phyloP scores from a whole-genome alignment of 176 grass and related monocot species.

The Dactylis glomerata region DNA sequence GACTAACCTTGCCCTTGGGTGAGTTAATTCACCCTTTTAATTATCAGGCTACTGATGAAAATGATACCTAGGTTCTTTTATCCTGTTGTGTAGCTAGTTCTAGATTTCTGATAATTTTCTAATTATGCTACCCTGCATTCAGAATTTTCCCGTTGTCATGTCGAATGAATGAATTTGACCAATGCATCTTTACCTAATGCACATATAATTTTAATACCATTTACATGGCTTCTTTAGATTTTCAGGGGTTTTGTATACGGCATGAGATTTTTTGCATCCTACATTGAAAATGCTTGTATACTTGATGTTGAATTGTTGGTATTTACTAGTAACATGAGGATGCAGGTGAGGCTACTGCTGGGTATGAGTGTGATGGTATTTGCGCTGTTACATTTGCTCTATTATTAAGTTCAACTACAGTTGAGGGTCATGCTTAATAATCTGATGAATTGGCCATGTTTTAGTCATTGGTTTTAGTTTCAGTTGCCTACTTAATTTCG shows the following conservation, averaged over 20 bases:
- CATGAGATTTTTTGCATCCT: background rate
- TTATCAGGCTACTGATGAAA: background rate
- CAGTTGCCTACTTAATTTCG: background rate
- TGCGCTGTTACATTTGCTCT: background rate
- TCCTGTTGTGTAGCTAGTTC: background rate
- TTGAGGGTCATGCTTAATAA: background rate
- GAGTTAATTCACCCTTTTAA: conserved; percentile 11
- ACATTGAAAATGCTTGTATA: background rate
- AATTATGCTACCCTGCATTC: background rate
- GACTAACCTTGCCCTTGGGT: conserved; percentile 79
- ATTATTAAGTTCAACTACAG: background rate
- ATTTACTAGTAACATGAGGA: background rate
- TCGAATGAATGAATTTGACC: background rate
- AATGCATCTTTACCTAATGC: background rate
- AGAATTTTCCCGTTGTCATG: background rate
- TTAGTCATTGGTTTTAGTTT: background rate
- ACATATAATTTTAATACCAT: background rate
- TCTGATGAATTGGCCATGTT: background rate
- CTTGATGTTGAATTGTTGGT: background rate
- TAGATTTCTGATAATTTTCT: background rate
- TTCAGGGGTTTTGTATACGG: background rate
- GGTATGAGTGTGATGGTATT: background rate
- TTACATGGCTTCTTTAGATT: background rate
- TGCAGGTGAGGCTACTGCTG: background rate
- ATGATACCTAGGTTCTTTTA: background rate